phyloP scores from a whole-genome alignment of 1,139 yeast species.

The Sugiyamaella castrensis region DNA sequence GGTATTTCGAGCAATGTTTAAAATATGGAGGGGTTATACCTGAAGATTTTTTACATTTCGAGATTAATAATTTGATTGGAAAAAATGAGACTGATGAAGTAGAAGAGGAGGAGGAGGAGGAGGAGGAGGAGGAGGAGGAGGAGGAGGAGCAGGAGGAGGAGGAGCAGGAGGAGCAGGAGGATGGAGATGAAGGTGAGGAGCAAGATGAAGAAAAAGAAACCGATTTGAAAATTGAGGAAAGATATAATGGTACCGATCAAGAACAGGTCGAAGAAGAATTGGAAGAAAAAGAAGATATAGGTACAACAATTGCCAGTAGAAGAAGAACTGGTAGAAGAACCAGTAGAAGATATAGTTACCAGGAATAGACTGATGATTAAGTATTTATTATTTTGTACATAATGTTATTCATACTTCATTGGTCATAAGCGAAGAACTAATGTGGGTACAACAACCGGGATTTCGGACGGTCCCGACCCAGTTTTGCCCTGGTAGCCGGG shows the following conservation, averaged over 20 bases:
- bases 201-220: constrained; percentile 12
- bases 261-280: background rate
- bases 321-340: background rate
- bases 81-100: background rate
- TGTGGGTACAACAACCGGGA: too few relatives aligned
- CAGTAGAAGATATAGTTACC: background rate
- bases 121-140: constrained; percentile 10
- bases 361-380: too few relatives aligned
- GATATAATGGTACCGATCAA: background rate
- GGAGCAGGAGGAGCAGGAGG: constrained; percentile 5
- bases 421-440: too few relatives aligned
- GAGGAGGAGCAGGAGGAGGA: constrained; percentile 1
- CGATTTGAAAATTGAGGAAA: background rate
- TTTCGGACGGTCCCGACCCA: too few relatives aligned
- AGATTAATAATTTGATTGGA: constrained; percentile 5
- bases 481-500: too few relatives aligned
- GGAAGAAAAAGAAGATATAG: background rate
- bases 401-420: background rate
- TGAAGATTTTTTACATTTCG: constrained; percentile 24
- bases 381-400: too few relatives aligned
- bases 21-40: constrained; percentile 32
- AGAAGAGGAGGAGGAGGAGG: background rate
- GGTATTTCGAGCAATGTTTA: constrained; percentile 37
- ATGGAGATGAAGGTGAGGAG: constrained; percentile 11
- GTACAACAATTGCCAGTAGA: background rate